Base-by-base conservation (phyloP, 148 eudicot species). In the Gaultheria prostrata region DNA sequence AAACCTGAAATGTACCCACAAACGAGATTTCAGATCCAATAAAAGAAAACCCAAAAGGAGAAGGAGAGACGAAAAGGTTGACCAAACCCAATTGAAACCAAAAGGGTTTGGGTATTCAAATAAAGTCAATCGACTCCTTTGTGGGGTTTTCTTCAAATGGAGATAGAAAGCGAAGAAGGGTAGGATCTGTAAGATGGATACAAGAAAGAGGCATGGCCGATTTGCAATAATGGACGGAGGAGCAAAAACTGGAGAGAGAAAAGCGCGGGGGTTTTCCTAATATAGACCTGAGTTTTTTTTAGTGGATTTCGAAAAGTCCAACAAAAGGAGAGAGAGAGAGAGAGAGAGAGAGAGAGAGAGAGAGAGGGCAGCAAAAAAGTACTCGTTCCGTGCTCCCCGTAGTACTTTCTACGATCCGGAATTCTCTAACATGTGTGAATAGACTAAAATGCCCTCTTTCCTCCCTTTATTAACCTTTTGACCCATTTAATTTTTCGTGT, bases 231-330 rank as follows among this genome's bases (percentile, higher is more conserved):
- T n/a, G 30, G 18, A 46, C 20, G 28, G 13, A 10, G 48, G 30
- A 76, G 56, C 26, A 24, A n/a, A 0, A 48, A 26, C 71, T 21
- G 33, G 71, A 76, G 79, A 49, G 79, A 76, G 57, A 50, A 26
- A 76, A 76, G 79, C 57, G 79, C 79, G 79, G 79, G 50, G 78
- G 1, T 76, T 48, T 48, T 53, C 54, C 54, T 76, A 71, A 26
- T 65, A 65, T 65, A 28, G 2, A 5, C 4, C 33, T 3, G 15
- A 1, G 4, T 10, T 65, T 65, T 57, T 12, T 3, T 8, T 56
- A 8, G 24, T 21, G 65, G 65, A 20, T 65, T 65, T 65, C 71
- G 71, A 71, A 71, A 70, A 32, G 1, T 32, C 10, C 74, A 70
- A 32, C 15, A 30, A 69, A 69, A 39, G 35, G 0, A 3, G 0